phyloP scores from a whole-genome alignment of 768 basidiomycete genomes.

The Tricholoma sp. region DNA sequence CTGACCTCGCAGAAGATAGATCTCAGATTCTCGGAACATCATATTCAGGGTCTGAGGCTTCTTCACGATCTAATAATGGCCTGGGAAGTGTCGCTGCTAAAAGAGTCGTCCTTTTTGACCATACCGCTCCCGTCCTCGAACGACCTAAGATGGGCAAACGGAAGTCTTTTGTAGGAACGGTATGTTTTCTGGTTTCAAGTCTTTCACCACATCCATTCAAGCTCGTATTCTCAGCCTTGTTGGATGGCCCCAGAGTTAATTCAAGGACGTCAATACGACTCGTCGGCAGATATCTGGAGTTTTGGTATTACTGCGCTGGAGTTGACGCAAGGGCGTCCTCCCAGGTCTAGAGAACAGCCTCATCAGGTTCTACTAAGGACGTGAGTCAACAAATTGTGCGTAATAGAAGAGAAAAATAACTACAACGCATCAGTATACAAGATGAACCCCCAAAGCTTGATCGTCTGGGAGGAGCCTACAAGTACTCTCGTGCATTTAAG shows the following conservation, averaged over 20 bases:
- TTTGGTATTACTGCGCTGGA: slow-evolving; percentile 95
- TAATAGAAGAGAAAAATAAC: slow-evolving; percentile 1
- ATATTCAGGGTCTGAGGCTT: background rate
- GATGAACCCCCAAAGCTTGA: slow-evolving; percentile 76
- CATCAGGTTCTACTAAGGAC: slow-evolving; percentile 73
- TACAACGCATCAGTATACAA: slow-evolving; percentile 48
- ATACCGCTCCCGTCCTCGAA: slow-evolving; percentile 17
- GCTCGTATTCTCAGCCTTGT: slow-evolving; percentile 51
- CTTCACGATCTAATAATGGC: background rate
- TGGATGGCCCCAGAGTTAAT: slow-evolving; percentile 99
- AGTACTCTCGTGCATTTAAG: slow-evolving; percentile 77
- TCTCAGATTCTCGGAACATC: slow-evolving; percentile 21
- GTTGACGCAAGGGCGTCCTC: slow-evolving; percentile 81
- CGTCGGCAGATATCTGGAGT: slow-evolving; percentile 92
- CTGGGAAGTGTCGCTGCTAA: slow-evolving; percentile 11
- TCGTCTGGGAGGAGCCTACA: slow-evolving; percentile 62
- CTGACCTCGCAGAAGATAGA: slow-evolving; percentile 69
- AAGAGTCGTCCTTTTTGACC: slow-evolving; percentile 32
- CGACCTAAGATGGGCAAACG: slow-evolving; percentile 65
- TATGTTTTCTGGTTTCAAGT: slow-evolving; percentile 24
- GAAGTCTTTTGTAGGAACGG: slow-evolving; percentile 90
- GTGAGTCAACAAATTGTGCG: slow-evolving; percentile 27
- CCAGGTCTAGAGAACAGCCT: slow-evolving; percentile 72
- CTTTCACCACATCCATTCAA: background rate
- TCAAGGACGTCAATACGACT: slow-evolving; percentile 77